Evolutionary conservation across 345 rosid species (phyloP), one percentile per base, ranked within the genome.

Genomic region (Rhodamnia argentea): DNA sequence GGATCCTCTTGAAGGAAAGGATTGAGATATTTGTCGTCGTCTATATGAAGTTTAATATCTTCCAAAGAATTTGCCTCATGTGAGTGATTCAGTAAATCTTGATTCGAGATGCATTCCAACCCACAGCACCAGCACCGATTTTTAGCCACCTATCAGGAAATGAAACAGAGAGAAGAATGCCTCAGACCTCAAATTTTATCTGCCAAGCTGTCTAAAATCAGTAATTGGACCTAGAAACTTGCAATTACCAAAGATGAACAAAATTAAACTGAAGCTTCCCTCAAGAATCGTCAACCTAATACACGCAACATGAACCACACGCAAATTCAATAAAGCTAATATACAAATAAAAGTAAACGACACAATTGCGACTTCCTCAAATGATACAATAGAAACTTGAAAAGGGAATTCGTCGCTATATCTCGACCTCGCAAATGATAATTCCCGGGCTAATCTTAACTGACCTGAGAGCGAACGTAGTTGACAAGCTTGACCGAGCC

Each of bases 1-100:
- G 96, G 84, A 92, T 96, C 99, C 87, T 97, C 94, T 87, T 89
- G 92, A 90, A 90, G 90, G 88, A 94, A 91, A 86, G 99, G 99
- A 88, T 91, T 95, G 82, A 96, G 87, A 89, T 93, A 95, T 85
- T 87, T 93, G 42, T 96, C 98, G 56, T 92, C 92, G 40, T 88
- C 92, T 91, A 92, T 91, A 88, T 86, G 87, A 87, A 83, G 86
- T 85, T 91, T 90, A 84, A 87, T 81, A 81, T 90, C 89, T 84
- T 93, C 85, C 7, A 88, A 51, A 88, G 89, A 85, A 60, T 20
- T 52, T 60, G 88, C 52, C 84, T 87, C 90, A 84, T 93, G 95
- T 27, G 90, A 88, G 93, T 93, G 95, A 55, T 83, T 82, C 87
- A 82, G 91, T 32, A 93, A 85, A 40, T 93, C 94, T 86, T 87